Evolutionary conservation across 495 filamentous ascomycete genomes (phyloP).

Genomic region (Alectoria sarmentosa): DNA sequence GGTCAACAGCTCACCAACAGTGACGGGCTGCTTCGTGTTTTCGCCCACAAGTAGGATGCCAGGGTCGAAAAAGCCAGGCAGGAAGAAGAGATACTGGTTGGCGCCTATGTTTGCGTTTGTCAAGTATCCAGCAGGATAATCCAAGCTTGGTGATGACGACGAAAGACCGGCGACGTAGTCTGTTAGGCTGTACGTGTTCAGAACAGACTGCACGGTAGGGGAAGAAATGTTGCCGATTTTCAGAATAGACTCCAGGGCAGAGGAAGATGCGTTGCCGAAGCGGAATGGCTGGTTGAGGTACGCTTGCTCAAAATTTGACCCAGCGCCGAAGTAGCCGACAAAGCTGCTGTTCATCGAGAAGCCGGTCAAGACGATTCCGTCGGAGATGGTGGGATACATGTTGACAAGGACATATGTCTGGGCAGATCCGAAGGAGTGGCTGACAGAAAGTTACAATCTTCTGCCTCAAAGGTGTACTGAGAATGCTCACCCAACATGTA

Average conservation of each 20-base stretch:
- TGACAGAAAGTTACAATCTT: neutral
- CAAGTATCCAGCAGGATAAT: constrained; percentile 40
- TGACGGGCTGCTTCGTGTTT: constrained; percentile 41
- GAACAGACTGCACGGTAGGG: neutral
- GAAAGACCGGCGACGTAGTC: constrained; percentile 8
- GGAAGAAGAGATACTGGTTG: constrained; percentile 41
- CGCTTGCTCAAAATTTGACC: constrained; percentile 43
- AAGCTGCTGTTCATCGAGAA: constrained; percentile 40
- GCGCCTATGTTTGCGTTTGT: constrained; percentile 33
- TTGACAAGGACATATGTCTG: constrained; percentile 39
- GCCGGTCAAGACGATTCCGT: constrained; percentile 53
- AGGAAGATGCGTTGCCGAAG: constrained; percentile 25
- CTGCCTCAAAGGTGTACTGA: neutral
- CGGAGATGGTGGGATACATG: constrained; percentile 44
- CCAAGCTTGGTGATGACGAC: constrained; percentile 3
- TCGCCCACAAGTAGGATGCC: constrained; percentile 36
- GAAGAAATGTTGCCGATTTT: neutral
- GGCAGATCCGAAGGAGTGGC: constrained; percentile 42
- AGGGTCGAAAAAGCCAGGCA: constrained; percentile 41
- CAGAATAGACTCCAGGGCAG: neutral
- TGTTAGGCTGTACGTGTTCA: constrained; percentile 13
- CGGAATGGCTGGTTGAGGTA: constrained; percentile 36
- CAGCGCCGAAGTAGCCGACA: constrained; percentile 33
- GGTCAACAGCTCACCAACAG: constrained; percentile 45
- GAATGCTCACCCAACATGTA: constrained; percentile 40